phyloP scores from a whole-genome alignment of 2,329 filamentous ascomycete species.

The Fusarium pseudoanthophilum region DNA sequence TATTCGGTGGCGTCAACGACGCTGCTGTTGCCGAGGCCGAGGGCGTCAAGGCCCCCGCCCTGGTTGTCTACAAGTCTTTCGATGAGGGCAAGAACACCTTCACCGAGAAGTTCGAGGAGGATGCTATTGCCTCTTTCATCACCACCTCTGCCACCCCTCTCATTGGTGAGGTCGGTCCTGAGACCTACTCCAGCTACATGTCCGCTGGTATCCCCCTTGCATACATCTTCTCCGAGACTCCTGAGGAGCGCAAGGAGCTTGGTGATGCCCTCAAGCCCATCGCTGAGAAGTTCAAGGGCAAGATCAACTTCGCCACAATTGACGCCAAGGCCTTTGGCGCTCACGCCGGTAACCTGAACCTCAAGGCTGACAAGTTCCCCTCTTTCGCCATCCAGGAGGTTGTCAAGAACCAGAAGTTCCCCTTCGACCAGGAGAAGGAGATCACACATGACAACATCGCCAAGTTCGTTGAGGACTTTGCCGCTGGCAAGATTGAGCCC shows the following conservation, averaged over 20 bases:
- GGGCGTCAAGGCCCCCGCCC: slow-evolving; percentile 84
- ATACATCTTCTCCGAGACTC: slow-evolving; percentile 95
- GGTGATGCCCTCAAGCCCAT: slow-evolving; percentile 82
- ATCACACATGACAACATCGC: slow-evolving; percentile 77
- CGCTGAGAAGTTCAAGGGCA: slow-evolving; percentile 91
- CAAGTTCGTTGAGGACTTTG: slow-evolving; percentile 87
- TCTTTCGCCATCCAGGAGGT: slow-evolving; percentile 98
- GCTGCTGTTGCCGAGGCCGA: slow-evolving; percentile 87
- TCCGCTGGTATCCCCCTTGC: slow-evolving; percentile 89
- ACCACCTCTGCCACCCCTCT: slow-evolving; percentile 88
- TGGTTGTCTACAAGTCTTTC: slow-evolving; percentile 97
- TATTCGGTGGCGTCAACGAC: slow-evolving; percentile 91
- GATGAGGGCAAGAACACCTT: slow-evolving; percentile 94
- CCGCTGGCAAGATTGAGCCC: slow-evolving; percentile 87
- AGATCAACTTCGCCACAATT: slow-evolving; percentile 97
- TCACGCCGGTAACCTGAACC: slow-evolving; percentile 96
- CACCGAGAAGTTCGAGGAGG: slow-evolving; percentile 80
- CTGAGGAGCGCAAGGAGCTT: slow-evolving; percentile 87
- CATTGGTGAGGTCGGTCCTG: slow-evolving; percentile 94
- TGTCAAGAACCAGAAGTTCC: slow-evolving; percentile 96
- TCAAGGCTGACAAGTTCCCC: slow-evolving; percentile 94
- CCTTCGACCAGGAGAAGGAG: slow-evolving; percentile 85
- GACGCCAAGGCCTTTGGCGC: slow-evolving; percentile 94
- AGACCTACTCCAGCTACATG: slow-evolving; percentile 98
- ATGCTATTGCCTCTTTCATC: slow-evolving; percentile 83